Conservation (phyloP, 2,329 filamentous ascomycete genomes). For the Cercospora beticola region DNA sequence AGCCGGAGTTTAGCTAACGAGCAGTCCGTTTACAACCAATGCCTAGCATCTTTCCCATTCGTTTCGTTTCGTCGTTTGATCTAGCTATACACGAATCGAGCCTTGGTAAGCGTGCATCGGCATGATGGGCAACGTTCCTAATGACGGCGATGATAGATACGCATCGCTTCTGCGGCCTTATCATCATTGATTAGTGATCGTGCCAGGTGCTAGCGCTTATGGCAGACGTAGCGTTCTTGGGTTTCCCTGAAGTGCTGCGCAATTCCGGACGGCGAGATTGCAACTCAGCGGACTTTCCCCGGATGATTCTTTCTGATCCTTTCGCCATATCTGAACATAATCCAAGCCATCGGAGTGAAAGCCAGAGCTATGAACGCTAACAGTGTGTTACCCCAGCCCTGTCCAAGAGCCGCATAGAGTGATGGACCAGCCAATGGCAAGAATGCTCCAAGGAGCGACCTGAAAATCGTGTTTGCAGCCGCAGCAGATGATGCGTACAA, state of each 20-base stretch:
- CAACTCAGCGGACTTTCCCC: background rate
- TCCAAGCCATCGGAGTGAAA: constrained; percentile 46
- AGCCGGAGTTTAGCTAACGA: background rate
- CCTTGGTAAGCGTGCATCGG: background rate
- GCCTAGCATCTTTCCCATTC: background rate
- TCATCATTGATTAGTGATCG: background rate
- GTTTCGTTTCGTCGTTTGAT: background rate
- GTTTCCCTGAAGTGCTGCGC: background rate
- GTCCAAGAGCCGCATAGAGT: constrained; percentile 61
- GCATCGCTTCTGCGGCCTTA: background rate
- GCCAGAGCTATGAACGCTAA: constrained; percentile 53
- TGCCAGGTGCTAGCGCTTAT: background rate
- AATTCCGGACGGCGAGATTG: background rate
- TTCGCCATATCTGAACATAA: constrained; percentile 50
- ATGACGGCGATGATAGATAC: background rate
- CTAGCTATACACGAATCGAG: background rate
- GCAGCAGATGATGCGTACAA: constrained; percentile 62
- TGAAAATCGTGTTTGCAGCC: constrained; percentile 63
- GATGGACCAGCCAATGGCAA: constrained; percentile 57
- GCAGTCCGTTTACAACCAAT: background rate
- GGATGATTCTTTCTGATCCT: constrained; percentile 41
- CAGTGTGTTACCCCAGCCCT: constrained; percentile 61
- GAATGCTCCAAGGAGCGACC: constrained; percentile 56
- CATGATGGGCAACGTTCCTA: background rate
- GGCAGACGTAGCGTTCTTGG: background rate